Base-by-base conservation (phyloP, 2,329 filamentous ascomycete genomes). In the Fusarium sp. region DNA sequence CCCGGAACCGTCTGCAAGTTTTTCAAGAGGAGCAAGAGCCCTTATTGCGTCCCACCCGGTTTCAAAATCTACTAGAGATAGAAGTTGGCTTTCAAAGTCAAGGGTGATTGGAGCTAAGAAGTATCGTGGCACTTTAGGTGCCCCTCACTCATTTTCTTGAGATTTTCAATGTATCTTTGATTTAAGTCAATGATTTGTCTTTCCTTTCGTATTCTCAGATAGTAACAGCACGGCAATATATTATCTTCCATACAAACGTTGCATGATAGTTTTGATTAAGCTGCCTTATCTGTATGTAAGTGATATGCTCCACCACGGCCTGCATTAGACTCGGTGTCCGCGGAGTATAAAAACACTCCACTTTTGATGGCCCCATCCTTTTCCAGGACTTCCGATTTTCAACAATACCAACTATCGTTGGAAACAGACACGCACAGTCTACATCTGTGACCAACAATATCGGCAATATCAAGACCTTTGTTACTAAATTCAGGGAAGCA, bases 11-110 rank as follows among this genome's bases (percentile, higher is more conserved):
- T 46, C 18, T 46, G 43, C 43, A 46, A 46, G 43, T 46, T 27
- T 13, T 46, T 46, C 23, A 2, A 46, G 3, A 1, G 4, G 21
- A 46, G 43, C 43, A n/a, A 5, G 43, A 46, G 43, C 43, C 43
- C 43, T 25, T 46, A 46, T 13, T 46, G 43, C 3, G 43, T 46
- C 18, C 43, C 43, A 12, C 6, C 7, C 0, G 11, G n/a, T n/a
- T n/a, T n/a, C n/a, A n/a, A n/a, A n/a, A 46, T 46, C 43, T 13
- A 46, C 23, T 46, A 27, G 23, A 27, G 34, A 37, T n/a, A 3
- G 1, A 2, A 7, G 3, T 7, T n/a, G 18, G 10, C 18, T 37
- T 1, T 0, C 34, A n/a, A n/a, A 37, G 34, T 11, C 1, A 0
- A 37, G 5, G 18, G 5, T 8, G 18, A 37, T 0, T 12, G 34